Conservation (phyloP, 345 rosid species). For the Salix udensis region DNA sequence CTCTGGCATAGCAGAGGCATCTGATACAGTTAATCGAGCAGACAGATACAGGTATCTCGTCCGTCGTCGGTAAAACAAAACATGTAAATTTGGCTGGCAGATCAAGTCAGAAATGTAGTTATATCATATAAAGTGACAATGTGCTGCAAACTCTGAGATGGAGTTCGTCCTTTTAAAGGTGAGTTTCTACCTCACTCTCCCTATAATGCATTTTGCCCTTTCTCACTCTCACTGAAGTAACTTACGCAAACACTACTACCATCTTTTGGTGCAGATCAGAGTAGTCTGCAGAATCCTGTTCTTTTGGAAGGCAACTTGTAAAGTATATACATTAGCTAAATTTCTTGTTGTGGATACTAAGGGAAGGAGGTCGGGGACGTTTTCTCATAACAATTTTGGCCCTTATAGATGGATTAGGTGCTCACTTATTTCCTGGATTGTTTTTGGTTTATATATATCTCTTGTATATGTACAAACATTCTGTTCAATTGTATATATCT, state of each 20-base stretch:
- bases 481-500: not conserved
- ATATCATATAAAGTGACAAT: not conserved
- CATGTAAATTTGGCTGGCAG: constrained; percentile 1
- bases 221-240: too few species aligned
- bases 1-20: not conserved
- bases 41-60: not conserved
- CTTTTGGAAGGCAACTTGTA: not conserved
- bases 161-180: constrained; percentile 8
- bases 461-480: not conserved
- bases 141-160: not conserved
- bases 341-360: not conserved
- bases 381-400: constrained; percentile 2
- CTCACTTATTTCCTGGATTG: not conserved
- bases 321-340: not conserved
- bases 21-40: not conserved
- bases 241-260: not conserved
- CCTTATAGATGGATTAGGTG: not conserved
- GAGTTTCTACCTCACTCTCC: not conserved
- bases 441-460: not conserved
- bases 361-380: not conserved
- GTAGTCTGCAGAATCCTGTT: not conserved
- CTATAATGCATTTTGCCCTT: too few species aligned
- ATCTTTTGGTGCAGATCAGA: not conserved
- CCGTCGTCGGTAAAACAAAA: not conserved
- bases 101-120: constrained; percentile 16